Evolutionary conservation across 768 basidiomycete genomes (phyloP), one percentile per base, ranked within the genome.

Genomic region (Pilatotrama ljubarskyi): DNA sequence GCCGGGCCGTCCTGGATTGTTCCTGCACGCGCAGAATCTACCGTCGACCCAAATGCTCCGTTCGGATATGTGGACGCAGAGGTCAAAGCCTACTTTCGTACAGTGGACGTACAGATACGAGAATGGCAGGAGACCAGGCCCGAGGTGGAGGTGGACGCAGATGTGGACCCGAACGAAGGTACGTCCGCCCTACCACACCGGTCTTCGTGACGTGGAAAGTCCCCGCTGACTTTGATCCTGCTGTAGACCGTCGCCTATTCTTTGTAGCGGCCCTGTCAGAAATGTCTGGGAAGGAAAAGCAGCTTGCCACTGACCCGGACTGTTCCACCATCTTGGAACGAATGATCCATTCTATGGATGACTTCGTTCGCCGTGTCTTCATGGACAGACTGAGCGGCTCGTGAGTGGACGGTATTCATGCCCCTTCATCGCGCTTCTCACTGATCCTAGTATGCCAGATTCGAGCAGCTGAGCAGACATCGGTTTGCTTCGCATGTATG

Each of bases 401-500:
- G 90, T 98, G 75, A 83, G 92, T 84, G 51, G 37, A 10, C 20
- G 14, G 18, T 38, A 1, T 22, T 13, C 29, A 13, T 22, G 15
- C 15, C 7, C 55, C 56, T 11, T n/a, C n/a, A 17, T 56, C 58
- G 32, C 53, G 48, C 54, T 47, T 57, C 53, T 55, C 29, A 51
- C 36, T 44, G 37, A 58, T 62, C 6, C 37, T 51, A 56, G 58
- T 48, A 1, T 24, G 37, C 15, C 59, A 89, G 91, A 7, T 90
- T 85, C 63, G 84, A 84, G 59, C 68, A 76, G 22, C 78, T 95
- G 25, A 76, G 82, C 26, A 85, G 80, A 68, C 90, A 98, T 68
- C 84, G 95, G 26, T 98, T 97, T 77, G 93, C 90, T 15, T 96
- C 95, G 24, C 95, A 98, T 83, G 95, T 97, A 7, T 90, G 90